Base-by-base conservation (phyloP, 352 stramenopile genomes). In the Phytopythium aichiense region DNA sequence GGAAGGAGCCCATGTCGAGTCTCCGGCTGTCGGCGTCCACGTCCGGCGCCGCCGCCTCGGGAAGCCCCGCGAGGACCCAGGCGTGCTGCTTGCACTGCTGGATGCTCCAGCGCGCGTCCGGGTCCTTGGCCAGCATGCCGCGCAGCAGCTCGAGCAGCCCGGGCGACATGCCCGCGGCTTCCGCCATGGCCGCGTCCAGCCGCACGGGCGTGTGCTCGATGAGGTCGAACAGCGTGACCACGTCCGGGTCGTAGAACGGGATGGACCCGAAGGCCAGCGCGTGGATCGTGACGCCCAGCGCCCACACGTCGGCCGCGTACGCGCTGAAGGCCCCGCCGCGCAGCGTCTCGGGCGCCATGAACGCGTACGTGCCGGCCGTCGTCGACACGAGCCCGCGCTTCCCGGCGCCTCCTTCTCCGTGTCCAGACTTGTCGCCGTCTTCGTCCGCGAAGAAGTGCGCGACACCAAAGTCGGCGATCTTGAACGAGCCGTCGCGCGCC, bases 401-500 rank as follows among this genome's bases (percentile, higher is more conserved):
- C 6, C 6, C n/a, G 66, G 20, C 58, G 52, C n/a, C 5, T 49
- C 9, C 35, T 5, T 15, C 35, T 0, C 35, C 35, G 9, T n/a
- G 5, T 37, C 31, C 31, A 37, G 35, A 5, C 35, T 5, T 4
- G 12, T 5, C 38, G 0, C 48, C 63, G 18, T 69, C 67, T 15
- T 87, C 74, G 4, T 92, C 81, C 30, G 88, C 84, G 52, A 95
- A 95, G 22, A 93, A 76, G 50, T 93, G 84, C 15, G 86, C 86
- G 38, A 94, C 86, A 16, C 86, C 86, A 73, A 94, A 94, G 53
- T 94, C 86, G 2, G 86, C 84, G 52, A 94, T 95, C 72, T 95
- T 95, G 67, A 74, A 88, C 12, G 79, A 76, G 28, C 81, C 81
- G 53, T 92, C 71, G 35, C 73, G 79, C 4, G 70, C 75, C 18